Evolutionary conservation across 139 green algal species (phyloP), one percentile per base, ranked within the genome.

Genomic region (Prasinococcaceae sp.): DNA sequence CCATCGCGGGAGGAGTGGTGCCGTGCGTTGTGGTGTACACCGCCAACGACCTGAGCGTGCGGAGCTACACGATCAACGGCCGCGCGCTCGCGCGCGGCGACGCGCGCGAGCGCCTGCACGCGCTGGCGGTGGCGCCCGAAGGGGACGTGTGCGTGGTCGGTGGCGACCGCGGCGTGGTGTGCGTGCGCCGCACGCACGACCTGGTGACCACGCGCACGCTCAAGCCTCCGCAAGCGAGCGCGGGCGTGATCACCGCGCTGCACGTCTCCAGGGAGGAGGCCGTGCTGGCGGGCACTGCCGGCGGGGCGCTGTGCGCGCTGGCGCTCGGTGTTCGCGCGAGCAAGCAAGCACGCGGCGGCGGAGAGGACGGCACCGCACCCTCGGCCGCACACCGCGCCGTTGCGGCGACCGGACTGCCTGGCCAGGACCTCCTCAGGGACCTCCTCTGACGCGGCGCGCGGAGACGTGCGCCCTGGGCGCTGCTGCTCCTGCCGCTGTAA

Each of bases 11-110:
- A 12, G 47, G 36, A 26, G 68, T 59, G 19, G 30, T 60, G 17
- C 44, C n/a, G n/a, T n/a, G n/a, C n/a, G n/a, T 80, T 38, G 27
- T 73, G 29, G 62, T 55, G 10, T 65, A 78, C 56, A 58, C 22
- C 47, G 47, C 20, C 16, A n/a, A 57, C 32, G 16, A 22, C 3
- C 17, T 42, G 4, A 45, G 17, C 8, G 16, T 57, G 5, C 30
- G 12, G 44, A 50, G 5, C 4, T 17, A 50, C 44, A 12, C 22
- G 20, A 50, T 50, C 47, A 79, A 74, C 51, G 58, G 56, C n/a
- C 40, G 50, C 27, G 56, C 50, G 30, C 30, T 75, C 10, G 54
- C 50, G 23, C 53, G 36, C 1, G 51, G 36, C 4, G 57, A 70
- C 32, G 47, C 33, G 33, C 66, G 38, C 19, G 69, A 77, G 62